Base-by-base conservation (phyloP, 306 rosid species). In the Mimosa pudica region DNA sequence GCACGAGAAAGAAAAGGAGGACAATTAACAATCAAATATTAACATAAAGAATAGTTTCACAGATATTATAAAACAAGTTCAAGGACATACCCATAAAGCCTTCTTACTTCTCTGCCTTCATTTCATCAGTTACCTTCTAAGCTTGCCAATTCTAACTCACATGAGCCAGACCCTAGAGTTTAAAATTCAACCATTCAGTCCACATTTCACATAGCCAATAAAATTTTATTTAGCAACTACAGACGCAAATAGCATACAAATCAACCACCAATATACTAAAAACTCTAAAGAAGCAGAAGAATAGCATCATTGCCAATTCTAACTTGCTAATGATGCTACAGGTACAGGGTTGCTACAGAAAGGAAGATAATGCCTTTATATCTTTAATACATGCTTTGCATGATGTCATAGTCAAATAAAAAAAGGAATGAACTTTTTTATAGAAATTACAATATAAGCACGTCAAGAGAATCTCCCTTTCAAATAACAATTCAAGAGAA, bases 101-200 rank as follows among this genome's bases (percentile, higher is more conserved):
- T 33, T 51, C 57, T 41, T 17, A 20, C 46, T 57, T 18, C n/a
- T 41, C n/a, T 57, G 52, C 67, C 18, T 57, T 44, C 54, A 51
- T 72, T 13, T 35, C 14, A 13, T 47, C 74, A 32, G 32, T 12
- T 20, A 76, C 6, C 2, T 30, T 32, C 58, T 63, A 70, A 51
- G 13, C 24, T 14, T 58, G 33, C 33, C 48, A 7, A 30, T 7
- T 44, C 17, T 32, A 63, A 63, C 30, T 38, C 18, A 52, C 65
- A 49, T 3, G 33, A 71, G 8, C 10, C 18, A 78, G 46, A 74
- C 57, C 73, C 80, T 78, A 57, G 35, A 41, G 52, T 32, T 14
- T 33, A 48, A 65, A 47, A 63, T 10, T 57, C 33, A 10, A 45
- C 18, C 10, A 45, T 41, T 12, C 33, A 57, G 24, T 20, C 41